Evolutionary conservation across 805 yeast genomes (phyloP), one percentile per base, ranked within the genome.

Genomic region (Zygosaccharomyces lentus): DNA sequence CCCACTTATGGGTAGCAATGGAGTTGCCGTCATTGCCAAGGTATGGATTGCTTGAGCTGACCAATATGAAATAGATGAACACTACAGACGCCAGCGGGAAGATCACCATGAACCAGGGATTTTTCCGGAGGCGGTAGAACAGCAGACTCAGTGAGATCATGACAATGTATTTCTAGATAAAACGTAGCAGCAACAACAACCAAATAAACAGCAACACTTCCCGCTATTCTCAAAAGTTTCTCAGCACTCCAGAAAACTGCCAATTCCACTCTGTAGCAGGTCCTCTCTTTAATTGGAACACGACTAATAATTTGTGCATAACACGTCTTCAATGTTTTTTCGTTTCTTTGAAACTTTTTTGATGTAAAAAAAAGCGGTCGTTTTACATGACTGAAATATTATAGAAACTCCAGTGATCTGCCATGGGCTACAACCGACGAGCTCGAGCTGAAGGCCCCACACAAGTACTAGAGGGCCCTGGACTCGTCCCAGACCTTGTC

Each of bases 401-500:
- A 34, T 34, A 21, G 24, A 34, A 17, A 27, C 39, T 19, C 21
- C 29, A 38, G 30, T 40, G 35, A 30, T 26, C 30, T 19, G 26
- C 34, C 21, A 43, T 37, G 13, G 40, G 36, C 8, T n/a, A 13
- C 15, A 13, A 29, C 32, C 9, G 16, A 19, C 5, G 21, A 19
- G 21, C 21, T 19, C 3, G 21, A 19, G 21, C 16, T 10, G 4
- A 10, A 13, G 8, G 32, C 4, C 8, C 8, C 8, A 29, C n/a
- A 10, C 32, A 8, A 12, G 16, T 13, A 26, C 15, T 29, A 29
- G 19, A 57, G 37, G 13, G 39, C 50, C 17, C 46, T 43, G 2
- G 61, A 51, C 31, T 62, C 66, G 39, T 59, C 60, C 67, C 67
- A 64, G n/a, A 64, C 55, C 45, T 59, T 61, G 45, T 58, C 61